These are phyloP conservation scores for Penicillium digitatum DNA, from an alignment of 2,329 filamentous ascomycete species.

Conservation along the genomic window DNA sequence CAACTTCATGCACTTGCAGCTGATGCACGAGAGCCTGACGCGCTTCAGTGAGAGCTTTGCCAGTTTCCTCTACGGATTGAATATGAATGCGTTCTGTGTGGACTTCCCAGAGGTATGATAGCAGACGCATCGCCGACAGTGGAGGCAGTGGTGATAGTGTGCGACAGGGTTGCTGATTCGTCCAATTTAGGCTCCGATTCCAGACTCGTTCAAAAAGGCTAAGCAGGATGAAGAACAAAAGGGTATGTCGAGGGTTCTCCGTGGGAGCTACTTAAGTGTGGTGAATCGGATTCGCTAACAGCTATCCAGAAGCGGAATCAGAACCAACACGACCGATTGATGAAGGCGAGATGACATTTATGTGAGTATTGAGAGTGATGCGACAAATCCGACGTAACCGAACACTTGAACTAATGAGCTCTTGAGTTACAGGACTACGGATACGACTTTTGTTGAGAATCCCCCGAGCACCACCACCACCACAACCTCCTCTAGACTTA, in stretches of 20 bases:
- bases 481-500: slow-evolving; percentile 45
- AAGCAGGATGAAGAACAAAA: slow-evolving; percentile 53
- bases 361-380: slow-evolving; percentile 52
- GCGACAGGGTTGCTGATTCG: not conserved
- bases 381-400: not conserved
- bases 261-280: not conserved
- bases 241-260: slow-evolving; percentile 30
- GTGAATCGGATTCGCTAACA: slow-evolving; percentile 7
- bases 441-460: slow-evolving; percentile 86
- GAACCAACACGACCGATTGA: slow-evolving; percentile 36
- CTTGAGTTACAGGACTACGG: slow-evolving; percentile 64
- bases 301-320: slow-evolving; percentile 32
- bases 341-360: slow-evolving; percentile 75
- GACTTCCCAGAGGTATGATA: slow-evolving; percentile 81
- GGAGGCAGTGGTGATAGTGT: not conserved
- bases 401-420: not conserved
- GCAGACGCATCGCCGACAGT: not conserved
- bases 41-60: slow-evolving; percentile 96
- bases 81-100: slow-evolving; percentile 99
- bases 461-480: slow-evolving; percentile 50
- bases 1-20: slow-evolving; percentile 94
- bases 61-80: slow-evolving; percentile 89
- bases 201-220: slow-evolving; percentile 73
- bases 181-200: slow-evolving; percentile 64
- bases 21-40: slow-evolving; percentile 91